phyloP scores from a whole-genome alignment of 2,329 filamentous ascomycete genomes.

The Phialophora tarda region DNA sequence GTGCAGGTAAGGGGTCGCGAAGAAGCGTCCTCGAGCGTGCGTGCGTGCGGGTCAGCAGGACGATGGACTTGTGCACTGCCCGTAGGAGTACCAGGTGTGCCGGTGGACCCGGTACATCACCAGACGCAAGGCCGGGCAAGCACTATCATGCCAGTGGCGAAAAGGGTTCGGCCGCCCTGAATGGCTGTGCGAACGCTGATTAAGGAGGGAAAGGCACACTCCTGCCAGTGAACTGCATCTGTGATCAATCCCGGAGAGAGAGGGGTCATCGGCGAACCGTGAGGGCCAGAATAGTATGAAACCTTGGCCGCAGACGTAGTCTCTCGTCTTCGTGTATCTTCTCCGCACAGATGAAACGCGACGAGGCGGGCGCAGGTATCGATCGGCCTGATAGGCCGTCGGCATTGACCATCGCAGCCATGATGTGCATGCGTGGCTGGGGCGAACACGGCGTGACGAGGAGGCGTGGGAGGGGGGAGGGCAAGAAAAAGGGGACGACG shows the following conservation, averaged over 20 bases:
- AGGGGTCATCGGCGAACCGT: neutral
- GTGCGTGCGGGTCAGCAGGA: neutral
- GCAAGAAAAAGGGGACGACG: slow-evolving; percentile 8
- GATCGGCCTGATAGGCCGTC: slow-evolving; percentile 8
- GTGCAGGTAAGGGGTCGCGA: slow-evolving; percentile 10
- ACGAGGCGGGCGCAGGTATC: neutral
- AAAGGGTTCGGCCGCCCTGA: neutral
- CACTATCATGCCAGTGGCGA: neutral
- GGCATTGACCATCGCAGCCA: slow-evolving; percentile 4
- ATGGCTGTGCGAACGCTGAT: slow-evolving; percentile 20
- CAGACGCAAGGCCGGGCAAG: neutral
- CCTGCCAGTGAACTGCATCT: neutral
- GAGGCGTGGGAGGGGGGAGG: neutral
- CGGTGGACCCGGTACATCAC: neutral
- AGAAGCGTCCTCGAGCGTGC: neutral
- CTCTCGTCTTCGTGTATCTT: neutral
- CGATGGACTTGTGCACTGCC: neutral
- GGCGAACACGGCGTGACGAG: neutral
- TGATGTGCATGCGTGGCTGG: slow-evolving; percentile 1
- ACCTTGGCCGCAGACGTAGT: slow-evolving; percentile 18
- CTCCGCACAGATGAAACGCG: slow-evolving; percentile 27
- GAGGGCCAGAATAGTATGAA: slow-evolving; percentile 26
- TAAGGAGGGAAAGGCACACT: slow-evolving; percentile 17
- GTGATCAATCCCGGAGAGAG: slow-evolving; percentile 2
- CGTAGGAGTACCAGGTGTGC: neutral